Evolutionary conservation across 208 protist species (phyloP).

Genomic region (Lotmaria passim): DNA sequence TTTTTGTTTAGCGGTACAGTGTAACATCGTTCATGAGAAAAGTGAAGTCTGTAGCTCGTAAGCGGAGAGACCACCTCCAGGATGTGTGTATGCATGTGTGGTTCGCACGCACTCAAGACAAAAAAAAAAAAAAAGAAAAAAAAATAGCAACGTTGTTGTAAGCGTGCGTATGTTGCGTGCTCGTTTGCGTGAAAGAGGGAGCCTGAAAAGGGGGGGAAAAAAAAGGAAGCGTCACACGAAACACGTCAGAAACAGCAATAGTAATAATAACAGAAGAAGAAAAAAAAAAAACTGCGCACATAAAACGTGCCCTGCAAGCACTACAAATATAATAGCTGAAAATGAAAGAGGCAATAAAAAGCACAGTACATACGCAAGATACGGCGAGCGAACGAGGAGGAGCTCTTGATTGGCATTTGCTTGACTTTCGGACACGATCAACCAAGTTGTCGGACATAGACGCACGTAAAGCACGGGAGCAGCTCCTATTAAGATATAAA

Average conservation of each 20-base stretch:
- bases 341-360: too few species aligned
- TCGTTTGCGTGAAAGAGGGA: background rate
- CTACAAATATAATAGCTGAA: too few species aligned
- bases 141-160: too few species aligned
- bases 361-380: too few species aligned
- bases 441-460: too few species aligned
- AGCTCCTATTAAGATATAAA: background rate
- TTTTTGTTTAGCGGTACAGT: background rate
- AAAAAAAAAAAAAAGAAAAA: constrained; percentile 16
- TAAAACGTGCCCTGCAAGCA: too few species aligned
- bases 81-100: too few species aligned
- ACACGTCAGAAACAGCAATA: background rate
- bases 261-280: background rate
- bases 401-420: too few species aligned
- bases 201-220: background rate
- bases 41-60: background rate
- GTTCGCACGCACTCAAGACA: constrained; percentile 16
- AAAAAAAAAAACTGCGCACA: constrained; percentile 1
- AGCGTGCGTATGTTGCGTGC: background rate
- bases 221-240: background rate
- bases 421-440: too few species aligned
- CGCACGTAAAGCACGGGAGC: background rate
- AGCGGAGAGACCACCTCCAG: background rate
- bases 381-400: too few species aligned
- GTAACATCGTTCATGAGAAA: background rate